phyloP scores from a whole-genome alignment of 352 stramenopile species.

The Phytophthora megakarya region DNA sequence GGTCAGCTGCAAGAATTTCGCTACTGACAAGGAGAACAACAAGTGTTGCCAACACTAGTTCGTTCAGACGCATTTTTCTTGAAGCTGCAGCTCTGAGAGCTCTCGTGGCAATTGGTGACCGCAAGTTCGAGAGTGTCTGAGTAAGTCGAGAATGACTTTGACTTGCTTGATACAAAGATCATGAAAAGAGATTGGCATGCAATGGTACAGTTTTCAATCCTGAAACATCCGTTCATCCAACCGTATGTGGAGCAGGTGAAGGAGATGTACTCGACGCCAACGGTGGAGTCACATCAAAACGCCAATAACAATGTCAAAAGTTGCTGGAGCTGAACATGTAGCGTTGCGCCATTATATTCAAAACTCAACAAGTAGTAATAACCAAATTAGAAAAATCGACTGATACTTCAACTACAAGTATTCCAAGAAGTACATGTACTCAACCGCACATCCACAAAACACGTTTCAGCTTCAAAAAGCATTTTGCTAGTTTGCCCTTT shows the following conservation, averaged over 20 bases:
- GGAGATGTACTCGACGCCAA: too few relatives aligned
- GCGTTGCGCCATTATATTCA: too few relatives aligned
- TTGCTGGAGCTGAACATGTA: too few relatives aligned
- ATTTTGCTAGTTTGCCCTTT: neutral
- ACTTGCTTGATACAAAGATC: slow-evolving; percentile 12
- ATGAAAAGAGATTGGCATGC: neutral
- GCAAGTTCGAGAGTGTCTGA: slow-evolving; percentile 3
- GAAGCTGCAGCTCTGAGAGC: neutral
- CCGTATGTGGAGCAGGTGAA: neutral
- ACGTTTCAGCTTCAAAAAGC: too few relatives aligned
- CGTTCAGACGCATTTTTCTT: slow-evolving; percentile 9
- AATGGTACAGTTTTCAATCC: neutral
- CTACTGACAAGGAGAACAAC: neutral
- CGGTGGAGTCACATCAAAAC: too few relatives aligned
- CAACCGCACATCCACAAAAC: too few relatives aligned
- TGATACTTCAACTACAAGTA: too few relatives aligned
- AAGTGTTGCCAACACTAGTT: slow-evolving; percentile 3
- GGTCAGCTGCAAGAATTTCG: neutral
- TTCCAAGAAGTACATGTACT: too few relatives aligned
- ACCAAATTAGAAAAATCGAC: too few relatives aligned
- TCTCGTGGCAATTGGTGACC: neutral
- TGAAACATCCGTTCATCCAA: neutral
- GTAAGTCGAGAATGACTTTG: neutral
- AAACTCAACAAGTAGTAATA: too few relatives aligned
- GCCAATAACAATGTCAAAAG: too few relatives aligned